These are phyloP conservation scores for Saccharomyces hybrid DNA, from an alignment of 1,139 yeast species.

Conservation along the genomic window DNA sequence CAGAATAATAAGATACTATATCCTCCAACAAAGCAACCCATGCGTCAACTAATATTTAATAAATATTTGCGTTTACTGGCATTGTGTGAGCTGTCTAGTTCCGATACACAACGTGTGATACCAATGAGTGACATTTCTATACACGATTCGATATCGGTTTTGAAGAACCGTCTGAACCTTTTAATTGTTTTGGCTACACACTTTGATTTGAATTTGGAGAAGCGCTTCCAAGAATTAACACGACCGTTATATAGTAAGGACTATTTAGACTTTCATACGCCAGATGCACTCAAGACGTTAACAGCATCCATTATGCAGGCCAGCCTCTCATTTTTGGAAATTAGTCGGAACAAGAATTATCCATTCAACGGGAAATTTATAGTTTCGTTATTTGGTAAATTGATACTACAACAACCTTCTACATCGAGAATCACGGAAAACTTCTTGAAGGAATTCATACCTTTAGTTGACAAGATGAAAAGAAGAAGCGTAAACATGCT, in stretches of 20 bases:
- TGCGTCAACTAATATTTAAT: slow-evolving; percentile 19
- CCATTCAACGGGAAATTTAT: slow-evolving; percentile 11
- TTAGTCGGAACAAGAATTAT: slow-evolving; percentile 8
- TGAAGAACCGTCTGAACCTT: slow-evolving; percentile 25
- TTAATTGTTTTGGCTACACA: slow-evolving; percentile 19
- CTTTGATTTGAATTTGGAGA: slow-evolving; percentile 20
- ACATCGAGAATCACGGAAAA: slow-evolving; percentile 3
- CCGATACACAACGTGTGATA: slow-evolving; percentile 24
- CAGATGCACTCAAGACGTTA: slow-evolving; percentile 1
- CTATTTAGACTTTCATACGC: slow-evolving; percentile 3
- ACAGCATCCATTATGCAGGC: slow-evolving; percentile 1
- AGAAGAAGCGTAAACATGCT: neutral
- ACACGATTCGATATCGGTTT: slow-evolving; percentile 14
- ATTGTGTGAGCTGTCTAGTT: slow-evolving; percentile 9
- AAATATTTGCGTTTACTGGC: slow-evolving; percentile 17
- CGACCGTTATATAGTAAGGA: slow-evolving; percentile 11
- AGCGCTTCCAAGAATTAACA: slow-evolving; percentile 18
- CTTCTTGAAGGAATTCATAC: slow-evolving; percentile 5
- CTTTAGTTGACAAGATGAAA: neutral
- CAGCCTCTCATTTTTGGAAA: slow-evolving; percentile 10
- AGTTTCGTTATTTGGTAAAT: slow-evolving; percentile 3
- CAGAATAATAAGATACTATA: slow-evolving; percentile 9
- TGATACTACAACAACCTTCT: slow-evolving; percentile 4
- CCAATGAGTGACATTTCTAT: slow-evolving; percentile 24
- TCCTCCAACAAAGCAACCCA: slow-evolving; percentile 1